phyloP scores from a whole-genome alignment of 2,329 filamentous ascomycete genomes.

The Amesomyces nigricolor region DNA sequence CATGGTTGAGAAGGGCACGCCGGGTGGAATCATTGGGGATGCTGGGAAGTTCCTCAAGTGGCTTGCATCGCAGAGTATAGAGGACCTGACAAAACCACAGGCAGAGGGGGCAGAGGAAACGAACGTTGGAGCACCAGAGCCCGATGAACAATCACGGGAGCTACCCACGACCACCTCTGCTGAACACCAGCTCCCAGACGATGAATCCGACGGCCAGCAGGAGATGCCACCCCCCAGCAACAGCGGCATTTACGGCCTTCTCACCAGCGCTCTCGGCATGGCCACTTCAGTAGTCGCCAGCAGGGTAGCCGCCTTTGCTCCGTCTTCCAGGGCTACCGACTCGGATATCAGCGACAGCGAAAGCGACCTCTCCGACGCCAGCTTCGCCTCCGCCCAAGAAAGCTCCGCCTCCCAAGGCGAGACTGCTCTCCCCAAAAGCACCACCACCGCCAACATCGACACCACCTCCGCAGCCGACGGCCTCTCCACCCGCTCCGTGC shows the following conservation, averaged over 20 bases:
- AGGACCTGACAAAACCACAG: constrained; percentile 28
- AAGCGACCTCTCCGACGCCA: constrained; percentile 44
- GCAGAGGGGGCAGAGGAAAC: constrained; percentile 11
- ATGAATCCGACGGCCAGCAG: constrained; percentile 17
- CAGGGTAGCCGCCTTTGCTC: constrained; percentile 33
- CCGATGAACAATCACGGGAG: constrained; percentile 19
- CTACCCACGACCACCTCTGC: background rate
- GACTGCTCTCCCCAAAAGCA: background rate
- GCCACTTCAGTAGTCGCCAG: constrained; percentile 44
- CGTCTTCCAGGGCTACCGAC: constrained; percentile 29
- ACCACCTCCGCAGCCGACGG: constrained; percentile 20
- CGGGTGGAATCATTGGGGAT: constrained; percentile 71
- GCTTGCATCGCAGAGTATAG: constrained; percentile 43
- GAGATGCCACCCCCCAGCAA: constrained; percentile 22
- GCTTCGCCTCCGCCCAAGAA: constrained; percentile 46
- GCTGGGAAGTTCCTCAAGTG: constrained; percentile 78
- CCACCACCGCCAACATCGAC: constrained; percentile 5
- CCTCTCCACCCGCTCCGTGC: constrained; percentile 29
- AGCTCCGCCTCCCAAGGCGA: constrained; percentile 23
- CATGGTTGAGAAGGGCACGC: constrained; percentile 86
- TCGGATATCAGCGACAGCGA: constrained; percentile 28
- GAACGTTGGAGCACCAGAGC: constrained; percentile 27
- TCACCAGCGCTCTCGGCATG: constrained; percentile 46
- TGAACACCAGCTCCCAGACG: constrained; percentile 16
- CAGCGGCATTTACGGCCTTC: constrained; percentile 49